Evolutionary conservation across 805 yeast genomes (phyloP), one percentile per base, ranked within the genome.

Genomic region (Kazachstania bromeliacearum): DNA sequence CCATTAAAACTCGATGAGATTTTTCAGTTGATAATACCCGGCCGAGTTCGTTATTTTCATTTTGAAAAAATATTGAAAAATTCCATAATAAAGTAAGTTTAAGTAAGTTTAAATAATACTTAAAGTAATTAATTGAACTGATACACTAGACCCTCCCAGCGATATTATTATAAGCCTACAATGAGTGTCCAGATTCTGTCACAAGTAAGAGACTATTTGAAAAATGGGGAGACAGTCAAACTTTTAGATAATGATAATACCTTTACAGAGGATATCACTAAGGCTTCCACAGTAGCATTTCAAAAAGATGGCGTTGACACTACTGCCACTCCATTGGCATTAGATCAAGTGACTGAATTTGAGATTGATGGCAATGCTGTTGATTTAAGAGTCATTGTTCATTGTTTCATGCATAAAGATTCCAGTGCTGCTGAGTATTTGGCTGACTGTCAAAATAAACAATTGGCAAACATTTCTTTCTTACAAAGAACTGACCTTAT

Each of bases 401-500:
- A 83, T 49, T 81, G 92, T 45, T 89, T 94, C 92, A 44, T 77
- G 19, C 76, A 77, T 44, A 76, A 72, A 40, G 84, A 82, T 37
- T 68, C 82, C 19, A 71, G 79, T 27, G 79, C 87, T 31, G 79
- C 95, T 9, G 94, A 85, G 37, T 88, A 89, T 55, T 71, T 85
- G 41, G 70, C 77, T 8, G 77, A 73, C 26, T 84, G 95, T 44
- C 79, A 75, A 48, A 70, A 68, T 34, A 63, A 70, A 27, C 69
- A 73, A 3, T 68, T 89, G 23, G 67, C 75, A 2, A 84, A 84
- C 43, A 72, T 89, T 53, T 77, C 84, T 39, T 88, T 89, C 53
- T 60, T 84, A 54, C 94, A 85, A 49, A 77, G 94, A 60, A 78
- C 85, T 7, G 95, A 89, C 53, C 68, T 89, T 42, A 68, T 80